Evolutionary conservation across 176 grass and related monocot genomes (phyloP).

Genomic region (Eragrostis curvula): DNA sequence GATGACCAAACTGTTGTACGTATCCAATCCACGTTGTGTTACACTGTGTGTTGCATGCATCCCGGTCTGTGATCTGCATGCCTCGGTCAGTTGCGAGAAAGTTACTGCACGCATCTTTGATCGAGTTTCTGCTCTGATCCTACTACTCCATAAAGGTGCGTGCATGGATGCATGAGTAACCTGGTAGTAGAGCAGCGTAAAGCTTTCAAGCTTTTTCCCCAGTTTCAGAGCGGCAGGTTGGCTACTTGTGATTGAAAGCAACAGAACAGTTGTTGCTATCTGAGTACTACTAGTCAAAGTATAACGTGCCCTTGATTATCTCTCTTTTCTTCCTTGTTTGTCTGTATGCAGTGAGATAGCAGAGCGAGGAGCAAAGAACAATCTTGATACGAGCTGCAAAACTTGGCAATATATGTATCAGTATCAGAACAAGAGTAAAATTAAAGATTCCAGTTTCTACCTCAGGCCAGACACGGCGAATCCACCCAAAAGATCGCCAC

Average conservation of each 20-base stretch:
- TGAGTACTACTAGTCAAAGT: too few species aligned
- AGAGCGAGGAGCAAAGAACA: slow-evolving; percentile 2
- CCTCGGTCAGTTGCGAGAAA: slow-evolving; percentile 38
- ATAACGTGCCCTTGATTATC: not conserved
- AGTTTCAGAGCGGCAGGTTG: slow-evolving; percentile 16
- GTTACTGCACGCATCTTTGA: slow-evolving; percentile 13
- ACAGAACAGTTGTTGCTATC: too few species aligned
- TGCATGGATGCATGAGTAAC: slow-evolving; percentile 3
- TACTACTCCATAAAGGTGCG: not conserved
- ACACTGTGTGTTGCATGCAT: slow-evolving; percentile 22
- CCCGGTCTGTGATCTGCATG: not conserved
- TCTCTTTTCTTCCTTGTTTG: not conserved
- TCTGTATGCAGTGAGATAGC: not conserved
- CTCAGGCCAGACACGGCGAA: slow-evolving; percentile 6
- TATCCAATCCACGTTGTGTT: slow-evolving; percentile 18
- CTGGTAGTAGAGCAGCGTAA: slow-evolving; percentile 30
- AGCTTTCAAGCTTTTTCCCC: slow-evolving; percentile 21
- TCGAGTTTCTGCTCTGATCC: slow-evolving; percentile 7
- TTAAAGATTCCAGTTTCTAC: not conserved
- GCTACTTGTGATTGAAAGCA: not conserved
- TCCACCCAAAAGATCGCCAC: slow-evolving; percentile 37
- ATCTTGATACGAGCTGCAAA: slow-evolving; percentile 16
- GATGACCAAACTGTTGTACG: slow-evolving; percentile 43
- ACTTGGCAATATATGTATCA: not conserved
- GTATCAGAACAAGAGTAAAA: not conserved